Evolutionary conservation across 225 moss, liverwort and hornwort genomes (phyloP).

Genomic region (Thuidium tamariscinum): DNA sequence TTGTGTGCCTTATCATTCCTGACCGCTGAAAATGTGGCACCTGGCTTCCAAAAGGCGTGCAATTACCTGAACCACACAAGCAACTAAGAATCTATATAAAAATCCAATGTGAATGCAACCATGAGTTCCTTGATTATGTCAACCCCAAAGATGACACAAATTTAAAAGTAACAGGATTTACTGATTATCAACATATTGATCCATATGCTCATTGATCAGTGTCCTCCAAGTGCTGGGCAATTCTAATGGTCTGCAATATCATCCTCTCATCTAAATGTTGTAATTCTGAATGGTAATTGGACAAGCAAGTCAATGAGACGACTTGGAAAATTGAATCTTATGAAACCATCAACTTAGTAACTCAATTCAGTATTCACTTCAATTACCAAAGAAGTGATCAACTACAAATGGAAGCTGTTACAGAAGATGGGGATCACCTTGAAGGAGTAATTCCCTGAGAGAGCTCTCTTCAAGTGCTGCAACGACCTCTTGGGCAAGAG

Average conservation of each 20-base stretch:
- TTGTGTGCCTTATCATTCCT: background rate
- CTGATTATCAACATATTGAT: background rate
- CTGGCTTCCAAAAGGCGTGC: constrained; percentile 12
- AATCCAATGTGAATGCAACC: background rate
- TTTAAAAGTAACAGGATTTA: background rate
- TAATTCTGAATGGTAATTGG: background rate
- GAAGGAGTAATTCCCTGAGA: constrained; percentile 46
- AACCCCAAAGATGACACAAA: background rate
- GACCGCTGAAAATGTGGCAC: constrained; percentile 21
- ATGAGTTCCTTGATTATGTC: background rate
- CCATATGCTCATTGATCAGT: background rate
- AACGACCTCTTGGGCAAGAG: constrained; percentile 44
- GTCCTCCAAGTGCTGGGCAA: background rate
- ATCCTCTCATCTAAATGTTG: background rate
- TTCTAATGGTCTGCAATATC: background rate
- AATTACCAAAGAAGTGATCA: background rate
- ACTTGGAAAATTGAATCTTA: background rate
- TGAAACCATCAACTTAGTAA: background rate
- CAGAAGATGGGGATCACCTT: constrained; percentile 11
- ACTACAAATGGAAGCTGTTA: background rate
- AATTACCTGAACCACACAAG: constrained; percentile 17
- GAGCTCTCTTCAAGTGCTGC: constrained; percentile 47
- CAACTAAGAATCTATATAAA: background rate
- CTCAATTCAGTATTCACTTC: background rate
- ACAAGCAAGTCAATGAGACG: background rate